Evolutionary conservation across 2,329 filamentous ascomycete species (phyloP).

Genomic region (Claviceps maximensis): DNA sequence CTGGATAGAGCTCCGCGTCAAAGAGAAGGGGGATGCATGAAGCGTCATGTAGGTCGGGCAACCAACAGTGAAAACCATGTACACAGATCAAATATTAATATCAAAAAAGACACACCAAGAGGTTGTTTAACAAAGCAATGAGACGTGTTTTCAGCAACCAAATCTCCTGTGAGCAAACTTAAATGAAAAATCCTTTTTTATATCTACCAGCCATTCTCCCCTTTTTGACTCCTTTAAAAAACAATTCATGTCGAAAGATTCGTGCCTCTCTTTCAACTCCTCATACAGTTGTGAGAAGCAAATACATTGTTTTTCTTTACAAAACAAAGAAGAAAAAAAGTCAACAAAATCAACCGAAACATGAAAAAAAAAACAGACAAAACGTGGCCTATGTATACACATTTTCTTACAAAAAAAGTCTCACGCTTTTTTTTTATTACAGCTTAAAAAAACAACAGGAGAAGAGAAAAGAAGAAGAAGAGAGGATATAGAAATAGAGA

Average conservation of each 20-base stretch:
- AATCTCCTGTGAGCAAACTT: too few relatives aligned
- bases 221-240: background rate
- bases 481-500: too few relatives aligned
- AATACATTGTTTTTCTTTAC: background rate
- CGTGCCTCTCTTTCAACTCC: constrained; percentile 4
- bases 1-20: constrained; percentile 39
- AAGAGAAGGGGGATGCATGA: background rate
- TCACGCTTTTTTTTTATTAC: background rate
- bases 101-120: too few relatives aligned
- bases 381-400: background rate
- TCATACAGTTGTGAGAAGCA: constrained; percentile 8
- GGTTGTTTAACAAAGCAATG: too few relatives aligned
- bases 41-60: too few relatives aligned
- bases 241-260: background rate
- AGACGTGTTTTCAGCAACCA: too few relatives aligned
- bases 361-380: constrained; percentile 7
- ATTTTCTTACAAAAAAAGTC: background rate
- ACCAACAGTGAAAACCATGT: too few relatives aligned
- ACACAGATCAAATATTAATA: too few relatives aligned
- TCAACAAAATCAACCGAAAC: background rate
- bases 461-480: background rate
- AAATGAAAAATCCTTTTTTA: too few relatives aligned
- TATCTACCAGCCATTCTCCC: constrained; percentile 1
- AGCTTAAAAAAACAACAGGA: background rate
- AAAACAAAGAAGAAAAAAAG: constrained; percentile 5